These are phyloP conservation scores for Sordaria brevicollis DNA, from an alignment of 495 filamentous ascomycete genomes.

Conservation along the genomic window DNA sequence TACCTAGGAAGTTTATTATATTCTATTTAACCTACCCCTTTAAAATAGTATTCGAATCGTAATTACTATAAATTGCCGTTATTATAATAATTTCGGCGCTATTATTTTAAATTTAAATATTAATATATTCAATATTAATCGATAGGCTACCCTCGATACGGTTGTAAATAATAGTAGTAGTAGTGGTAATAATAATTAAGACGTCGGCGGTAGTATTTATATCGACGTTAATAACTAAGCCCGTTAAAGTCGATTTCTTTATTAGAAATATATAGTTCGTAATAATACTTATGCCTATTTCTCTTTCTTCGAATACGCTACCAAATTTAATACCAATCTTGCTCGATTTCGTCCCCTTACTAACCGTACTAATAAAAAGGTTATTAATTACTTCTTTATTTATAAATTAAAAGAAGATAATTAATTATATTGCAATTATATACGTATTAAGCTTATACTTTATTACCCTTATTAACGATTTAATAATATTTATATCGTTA, in stretches of 20 bases:
- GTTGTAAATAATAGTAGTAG: accelerated
- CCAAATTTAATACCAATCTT: too few species aligned
- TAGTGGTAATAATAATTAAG: neutral
- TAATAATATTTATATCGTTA: neutral
- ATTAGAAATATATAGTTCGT: neutral
- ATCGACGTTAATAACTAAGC: neutral
- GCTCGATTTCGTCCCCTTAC: too few species aligned
- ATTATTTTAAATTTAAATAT: neutral
- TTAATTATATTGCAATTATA: neutral
- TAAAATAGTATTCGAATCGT: neutral
- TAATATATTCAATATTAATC: too few species aligned
- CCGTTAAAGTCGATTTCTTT: neutral
- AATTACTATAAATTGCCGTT: neutral
- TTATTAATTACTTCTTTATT: neutral
- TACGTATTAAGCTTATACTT: neutral
- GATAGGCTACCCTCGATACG: too few species aligned
- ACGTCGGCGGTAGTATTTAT: too few species aligned
- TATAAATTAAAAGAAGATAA: neutral
- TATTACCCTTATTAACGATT: neutral
- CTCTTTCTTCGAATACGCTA: neutral
- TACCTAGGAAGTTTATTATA: neutral
- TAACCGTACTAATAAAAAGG: neutral
- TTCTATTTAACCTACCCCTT: neutral
- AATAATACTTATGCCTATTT: neutral
- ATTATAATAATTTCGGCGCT: neutral